phyloP scores from a whole-genome alignment of 108 stramenopile genomes.

The Chaetoceros tenuissimus region DNA sequence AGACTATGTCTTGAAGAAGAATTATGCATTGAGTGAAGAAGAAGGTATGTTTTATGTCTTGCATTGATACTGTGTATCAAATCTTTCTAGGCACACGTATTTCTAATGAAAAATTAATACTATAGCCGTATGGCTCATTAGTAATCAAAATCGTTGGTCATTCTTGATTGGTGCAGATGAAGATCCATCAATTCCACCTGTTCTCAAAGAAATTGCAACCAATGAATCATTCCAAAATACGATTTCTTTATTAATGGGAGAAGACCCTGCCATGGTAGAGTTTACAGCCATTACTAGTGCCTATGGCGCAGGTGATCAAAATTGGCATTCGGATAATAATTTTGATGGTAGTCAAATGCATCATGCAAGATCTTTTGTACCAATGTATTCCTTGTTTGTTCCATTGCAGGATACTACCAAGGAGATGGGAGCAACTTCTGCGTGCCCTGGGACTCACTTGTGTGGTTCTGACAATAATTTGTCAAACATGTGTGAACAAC shows the following conservation, averaged over 20 bases:
- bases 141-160: neutral
- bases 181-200: neutral
- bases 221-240: neutral
- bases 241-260: neutral
- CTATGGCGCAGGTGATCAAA: constrained; percentile 41
- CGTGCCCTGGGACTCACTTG: constrained; percentile 52
- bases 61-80: no score
- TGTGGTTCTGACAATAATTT: constrained; percentile 8
- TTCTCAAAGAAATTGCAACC: constrained; percentile 1
- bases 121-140: neutral
- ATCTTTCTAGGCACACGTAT: no score
- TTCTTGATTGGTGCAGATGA: neutral
- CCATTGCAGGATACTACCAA: constrained; percentile 48
- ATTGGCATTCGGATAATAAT: constrained; percentile 37
- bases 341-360: constrained; percentile 24
- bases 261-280: constrained; percentile 28
- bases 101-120: no score
- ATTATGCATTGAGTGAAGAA: constrained; percentile 3
- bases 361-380: constrained; percentile 31
- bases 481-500: neutral
- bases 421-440: constrained; percentile 40
- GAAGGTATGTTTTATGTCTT: no score
- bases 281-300: constrained; percentile 48
- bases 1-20: constrained; percentile 37
- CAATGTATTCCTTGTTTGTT: constrained; percentile 40